These are phyloP conservation scores for Priceomyces haplophilus DNA, from an alignment of 805 yeast genomes.

Conservation along the genomic window DNA sequence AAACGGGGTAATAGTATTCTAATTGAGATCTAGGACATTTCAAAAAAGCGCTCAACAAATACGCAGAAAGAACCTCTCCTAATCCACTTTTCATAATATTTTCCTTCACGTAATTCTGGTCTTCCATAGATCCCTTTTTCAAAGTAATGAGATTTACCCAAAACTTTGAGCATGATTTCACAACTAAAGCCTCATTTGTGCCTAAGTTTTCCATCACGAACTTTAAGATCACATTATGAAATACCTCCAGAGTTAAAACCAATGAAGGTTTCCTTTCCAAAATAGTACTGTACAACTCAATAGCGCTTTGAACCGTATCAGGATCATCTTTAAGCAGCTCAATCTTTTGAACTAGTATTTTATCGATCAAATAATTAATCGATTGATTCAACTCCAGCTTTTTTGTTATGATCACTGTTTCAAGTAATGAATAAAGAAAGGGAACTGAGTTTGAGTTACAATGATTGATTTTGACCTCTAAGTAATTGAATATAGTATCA, in stretches of 20 bases:
- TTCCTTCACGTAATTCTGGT: slow-evolving; percentile 30
- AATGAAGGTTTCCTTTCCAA: slow-evolving; percentile 49
- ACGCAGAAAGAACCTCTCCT: slow-evolving; percentile 23
- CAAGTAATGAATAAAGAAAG: slow-evolving; percentile 43
- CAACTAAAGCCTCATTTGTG: slow-evolving; percentile 53
- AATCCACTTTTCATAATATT: slow-evolving; percentile 20
- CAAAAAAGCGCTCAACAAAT: slow-evolving; percentile 35
- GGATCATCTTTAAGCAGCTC: slow-evolving; percentile 49
- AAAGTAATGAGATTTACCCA: slow-evolving; percentile 51
- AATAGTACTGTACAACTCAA: slow-evolving; percentile 50
- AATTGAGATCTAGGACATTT: slow-evolving; percentile 55
- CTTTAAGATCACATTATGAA: slow-evolving; percentile 18
- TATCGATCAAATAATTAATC: slow-evolving; percentile 35
- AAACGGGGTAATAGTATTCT: slow-evolving; percentile 53
- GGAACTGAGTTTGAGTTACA: slow-evolving; percentile 38
- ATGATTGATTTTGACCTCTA: slow-evolving; percentile 28
- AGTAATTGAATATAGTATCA: slow-evolving; percentile 37
- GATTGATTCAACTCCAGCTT: slow-evolving; percentile 26
- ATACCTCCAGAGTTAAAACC: slow-evolving; percentile 32
- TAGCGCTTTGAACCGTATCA: slow-evolving; percentile 51
- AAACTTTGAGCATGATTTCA: slow-evolving; percentile 51
- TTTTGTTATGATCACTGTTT: slow-evolving; percentile 41
- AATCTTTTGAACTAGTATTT: slow-evolving; percentile 35
- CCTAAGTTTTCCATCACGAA: slow-evolving; percentile 38
- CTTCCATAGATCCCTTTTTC: slow-evolving; percentile 44